Base-by-base conservation (phyloP, 2,329 filamentous ascomycete genomes). In the Fusarium palustre region DNA sequence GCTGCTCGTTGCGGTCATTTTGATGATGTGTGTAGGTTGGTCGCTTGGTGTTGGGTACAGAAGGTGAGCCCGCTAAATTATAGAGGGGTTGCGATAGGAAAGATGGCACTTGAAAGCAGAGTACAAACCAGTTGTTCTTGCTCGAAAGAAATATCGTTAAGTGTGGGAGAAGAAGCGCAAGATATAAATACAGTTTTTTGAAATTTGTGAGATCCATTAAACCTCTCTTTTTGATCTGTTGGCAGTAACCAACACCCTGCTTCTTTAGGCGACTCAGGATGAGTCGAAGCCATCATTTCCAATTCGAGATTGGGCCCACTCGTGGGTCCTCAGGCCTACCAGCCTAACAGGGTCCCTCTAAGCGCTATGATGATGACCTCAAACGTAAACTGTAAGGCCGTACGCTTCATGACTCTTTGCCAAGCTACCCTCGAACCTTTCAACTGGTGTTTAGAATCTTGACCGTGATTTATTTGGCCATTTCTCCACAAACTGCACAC, bases 211-310 rank as follows among this genome's bases (percentile, higher is more conserved):
- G 18, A 46, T 31, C n/a, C 18, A 46, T 31, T 13, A 18, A 4
- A 31, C 18, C 25, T 46, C 6, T 31, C 7, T 15, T 20, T 31
- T 46, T 20, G n/a, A 9, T 20, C 7, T 31, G n/a, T 46, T 20
- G 28, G 12, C n/a, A 31, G 7, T 4, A 31, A 46, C 8, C 12
- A 30, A 30, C 15, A 18, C 0, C 39, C 15, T 25, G 16, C 15
- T 42, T 24, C 4, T 24, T 18, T 15, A 31, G n/a, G 13, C 25
- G 20, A 39, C 25, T 39, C 30, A 46, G 11, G 11, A 63, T 64
- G 61, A 64, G 61, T 64, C 59, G 49, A 64, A 57, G n/a, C 18
- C 28, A 30, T 38, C 36, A 36, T 48, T 58, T 1, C 62, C 52
- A 6, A 0, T 64, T 65, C 11, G 2, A 16, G 61, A 30, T 34